Evolutionary conservation across 1,139 yeast genomes (phyloP).

Genomic region (Kodamaea ohmeri): DNA sequence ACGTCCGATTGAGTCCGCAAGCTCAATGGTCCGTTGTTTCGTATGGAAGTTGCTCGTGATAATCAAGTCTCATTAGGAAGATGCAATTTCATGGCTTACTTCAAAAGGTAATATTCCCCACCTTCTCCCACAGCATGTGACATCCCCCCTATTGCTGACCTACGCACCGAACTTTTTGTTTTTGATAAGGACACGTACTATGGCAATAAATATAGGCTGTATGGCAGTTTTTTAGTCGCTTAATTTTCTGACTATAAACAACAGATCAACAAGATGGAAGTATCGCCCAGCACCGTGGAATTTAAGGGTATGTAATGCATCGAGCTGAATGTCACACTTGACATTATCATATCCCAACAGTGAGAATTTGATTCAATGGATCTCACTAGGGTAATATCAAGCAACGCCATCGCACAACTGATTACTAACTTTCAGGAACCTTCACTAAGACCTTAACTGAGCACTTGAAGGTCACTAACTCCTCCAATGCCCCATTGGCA

Average conservation of each 20-base stretch:
- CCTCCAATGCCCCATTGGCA: constrained; percentile 61
- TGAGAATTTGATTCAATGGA: neutral
- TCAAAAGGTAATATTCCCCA: constrained; percentile 6
- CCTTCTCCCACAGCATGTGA: constrained; percentile 11
- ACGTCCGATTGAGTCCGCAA: too few relatives aligned
- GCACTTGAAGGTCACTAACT: constrained; percentile 65
- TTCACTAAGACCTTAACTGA: constrained; percentile 73
- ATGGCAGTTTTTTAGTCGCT: constrained; percentile 3
- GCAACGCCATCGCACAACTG: neutral
- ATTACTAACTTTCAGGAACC: constrained; percentile 45
- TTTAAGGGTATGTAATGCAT: constrained; percentile 63
- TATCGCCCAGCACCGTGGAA: constrained; percentile 59
- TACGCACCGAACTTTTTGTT: constrained; percentile 2
- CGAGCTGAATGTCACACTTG: neutral
- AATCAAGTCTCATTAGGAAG: neutral
- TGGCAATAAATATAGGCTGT: constrained; percentile 3
- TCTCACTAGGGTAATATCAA: neutral
- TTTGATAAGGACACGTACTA: constrained; percentile 13
- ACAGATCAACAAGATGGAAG: constrained; percentile 46
- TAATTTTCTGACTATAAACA: constrained; percentile 4
- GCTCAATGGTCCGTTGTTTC: too few relatives aligned
- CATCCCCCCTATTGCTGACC: constrained; percentile 1
- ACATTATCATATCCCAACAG: too few relatives aligned
- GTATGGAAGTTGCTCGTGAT: neutral
- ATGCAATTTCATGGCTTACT: neutral